Base-by-base conservation (phyloP, 2,329 filamentous ascomycete species). In the Cercospora janseana region DNA sequence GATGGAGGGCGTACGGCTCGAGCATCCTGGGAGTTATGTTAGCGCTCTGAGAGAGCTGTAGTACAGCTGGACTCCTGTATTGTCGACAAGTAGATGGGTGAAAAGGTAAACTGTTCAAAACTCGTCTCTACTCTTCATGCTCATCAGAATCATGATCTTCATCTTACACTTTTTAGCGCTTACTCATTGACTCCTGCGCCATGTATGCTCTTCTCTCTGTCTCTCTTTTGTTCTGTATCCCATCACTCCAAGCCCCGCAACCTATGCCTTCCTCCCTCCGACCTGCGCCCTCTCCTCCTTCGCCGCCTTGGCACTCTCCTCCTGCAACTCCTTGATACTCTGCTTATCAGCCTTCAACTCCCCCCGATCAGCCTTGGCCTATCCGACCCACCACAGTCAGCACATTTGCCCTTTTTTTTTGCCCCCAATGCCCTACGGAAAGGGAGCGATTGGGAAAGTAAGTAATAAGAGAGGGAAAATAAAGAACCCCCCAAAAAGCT, bases 1-100 rank as follows among this genome's bases (percentile, higher is more conserved):
- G 68, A 82, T 86, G 75, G 80, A 88, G 56, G 87, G 87, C 3
- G 72, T 79, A 5, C 65, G 65, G 50, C 45, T 59, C 18, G 75
- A 79, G 58, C 64, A 73, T 28, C 52, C 63, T 12, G 51, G 49
- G 4, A 48, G 61, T 8, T 78, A 78, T 56, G 58, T 63, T 46
- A 66, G 67, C 40, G 77, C 58, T 55, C 46, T 63, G 49, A 50
- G 40, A 32, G 52, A 51, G 7, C 46, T 59, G 13, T 51, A 48
- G 43, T 15, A 42, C n/a, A 13, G 7, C 6, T 7, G n/a, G 20
- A 28, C 16, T 5, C 34, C 4, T 12, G 35, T 40, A 40, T 20
- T 13, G 23, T 40, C 35, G 16, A 26, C 35, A 26, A 40, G 16
- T 16, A 24, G 23, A 24, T n/a, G n/a, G n/a, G n/a, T n/a, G n/a